These are phyloP conservation scores for Torulaspora indica DNA, from an alignment of 805 yeast genomes.

Conservation along the genomic window DNA sequence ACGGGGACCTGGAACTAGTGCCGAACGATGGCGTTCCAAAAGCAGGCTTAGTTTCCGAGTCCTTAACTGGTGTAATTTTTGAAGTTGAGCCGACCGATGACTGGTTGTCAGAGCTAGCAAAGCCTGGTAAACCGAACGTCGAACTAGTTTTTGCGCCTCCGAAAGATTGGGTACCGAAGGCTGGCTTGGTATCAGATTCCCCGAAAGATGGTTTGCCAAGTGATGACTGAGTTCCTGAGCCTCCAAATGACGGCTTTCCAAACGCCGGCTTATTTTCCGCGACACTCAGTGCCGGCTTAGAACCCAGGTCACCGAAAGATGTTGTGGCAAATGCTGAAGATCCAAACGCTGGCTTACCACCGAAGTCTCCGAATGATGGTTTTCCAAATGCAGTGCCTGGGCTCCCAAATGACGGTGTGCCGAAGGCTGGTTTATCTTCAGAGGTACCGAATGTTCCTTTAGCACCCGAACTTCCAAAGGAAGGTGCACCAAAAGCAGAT, in stretches of 20 bases:
- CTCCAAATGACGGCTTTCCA: conserved; percentile 2
- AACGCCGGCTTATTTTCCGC: background rate
- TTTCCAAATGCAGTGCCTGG: conserved; percentile 11
- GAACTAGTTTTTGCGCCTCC: conserved; percentile 13
- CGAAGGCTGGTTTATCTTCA: conserved; percentile 7
- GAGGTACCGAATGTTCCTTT: background rate
- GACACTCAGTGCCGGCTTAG: conserved; percentile 17
- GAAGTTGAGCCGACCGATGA: background rate
- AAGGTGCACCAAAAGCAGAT: conserved; percentile 28
- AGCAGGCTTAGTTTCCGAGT: conserved; percentile 11
- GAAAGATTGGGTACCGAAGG: conserved; percentile 12
- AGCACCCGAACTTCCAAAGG: background rate
- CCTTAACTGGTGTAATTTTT: background rate
- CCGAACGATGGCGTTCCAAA: conserved; percentile 18
- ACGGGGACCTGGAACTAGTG: conserved; percentile 5
- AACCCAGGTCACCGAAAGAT: background rate
- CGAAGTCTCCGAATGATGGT: conserved; percentile 20
- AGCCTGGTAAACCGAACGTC: conserved; percentile 18
- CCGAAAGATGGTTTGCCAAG: conserved; percentile 17
- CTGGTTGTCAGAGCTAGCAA: conserved; percentile 10
- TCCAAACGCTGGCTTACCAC: conserved; percentile 6
- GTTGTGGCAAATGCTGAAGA: conserved; percentile 3
- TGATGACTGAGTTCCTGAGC: conserved; percentile 9
- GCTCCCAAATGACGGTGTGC: conserved; percentile 23
- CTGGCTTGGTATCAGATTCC: conserved; percentile 1